Base-by-base conservation (phyloP, 2,329 filamentous ascomycete genomes). In the Penicillium occitanis region DNA sequence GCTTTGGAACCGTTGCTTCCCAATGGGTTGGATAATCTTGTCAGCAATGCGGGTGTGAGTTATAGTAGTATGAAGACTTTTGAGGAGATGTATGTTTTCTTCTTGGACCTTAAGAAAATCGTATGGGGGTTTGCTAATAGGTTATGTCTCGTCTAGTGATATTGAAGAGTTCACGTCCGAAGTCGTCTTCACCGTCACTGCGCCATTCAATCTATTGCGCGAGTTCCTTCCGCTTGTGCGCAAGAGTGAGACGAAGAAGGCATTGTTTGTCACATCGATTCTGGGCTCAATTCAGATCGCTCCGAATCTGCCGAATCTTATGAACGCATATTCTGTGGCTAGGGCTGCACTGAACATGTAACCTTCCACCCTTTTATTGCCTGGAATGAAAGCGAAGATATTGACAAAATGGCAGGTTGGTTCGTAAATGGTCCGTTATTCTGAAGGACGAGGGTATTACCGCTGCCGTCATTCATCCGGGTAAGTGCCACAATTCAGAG, bases 191-290 rank as follows among this genome's bases (percentile, higher is more conserved):
- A 59, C 76, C 1, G 76, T 82, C 80, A 82, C 53, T 11, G 71
- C 48, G 70, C 80, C 5, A 81, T 76, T 63, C 14, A 55, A 42
- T n/a, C 5, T 63, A 17, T 17, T 63, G 0, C 67, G 69, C 5
- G 69, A 72, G 2, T 77, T 80, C 13, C 67, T 82, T 14, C 74
- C 77, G 0, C 66, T 79, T 8, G 65, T 81, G 2, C 62, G 70
- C 19, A 73, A 73, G 40, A 76, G 79, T 13, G 72, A 67, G 17
- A 63, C 71, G 58, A 83, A 82, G 74, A 80, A 80, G 60, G 74
- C 82, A 42, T 68, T 75, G 63, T 82, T 79, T 67, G 73, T 82
- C 77, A 80, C 71, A 67, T 73, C 68, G 2, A 77, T 76, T 0
- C 61, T 82, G 5, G 81, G 79, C n/a, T 82, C 80, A 6, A 77